Evolutionary conservation across 257 asterid genomes (phyloP), one percentile per base, ranked within the genome.

Genomic region (Solanum infundibuliforme): DNA sequence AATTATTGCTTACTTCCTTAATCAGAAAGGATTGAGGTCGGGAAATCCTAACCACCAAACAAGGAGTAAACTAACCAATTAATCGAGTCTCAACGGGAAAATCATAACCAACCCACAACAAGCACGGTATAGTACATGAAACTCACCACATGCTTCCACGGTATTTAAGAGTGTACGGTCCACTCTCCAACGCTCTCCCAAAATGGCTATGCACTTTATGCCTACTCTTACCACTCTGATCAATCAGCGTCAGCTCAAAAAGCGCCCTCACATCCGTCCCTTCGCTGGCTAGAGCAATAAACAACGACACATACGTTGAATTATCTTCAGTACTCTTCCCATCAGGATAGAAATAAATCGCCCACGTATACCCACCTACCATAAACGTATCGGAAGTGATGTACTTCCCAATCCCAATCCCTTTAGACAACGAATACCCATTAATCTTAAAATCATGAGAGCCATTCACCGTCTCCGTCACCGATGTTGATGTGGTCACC

Each of bases 121-220:
- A 74, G 83, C 48, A 72, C 11, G 5, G 39, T 25, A 69, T 86
- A 27, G 27, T 21, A 43, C 36, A 34, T 20, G 65, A 46, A 88
- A 94, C 95, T 88, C 89, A 96, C 99, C 99, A 97, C 98, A 95
- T 94, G 92, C 99, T 97, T 90, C 99, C 98, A 27, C 98, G 90
- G 91, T 94, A 95, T 92, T 95, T 97, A 55, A 97, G 94, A 8
- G 98, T 89, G 76, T 97, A 97, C 1, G 99, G 99, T 23, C 99
- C 99, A 83, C 94, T 94, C 94, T 97, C 99, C 91, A 97, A 93
- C 60, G 97, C 92, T 92, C 99, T 94, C 38, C 98, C 98, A 72
- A 97, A 97, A 93, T 97, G 99, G 91, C 94, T 97, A 87, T 94
- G 98, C 90, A 96, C 94, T 94, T 95, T 95, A 92, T 97, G 98